phyloP scores from a whole-genome alignment of 305 asterid species.

The Fraxinus platypoda region DNA sequence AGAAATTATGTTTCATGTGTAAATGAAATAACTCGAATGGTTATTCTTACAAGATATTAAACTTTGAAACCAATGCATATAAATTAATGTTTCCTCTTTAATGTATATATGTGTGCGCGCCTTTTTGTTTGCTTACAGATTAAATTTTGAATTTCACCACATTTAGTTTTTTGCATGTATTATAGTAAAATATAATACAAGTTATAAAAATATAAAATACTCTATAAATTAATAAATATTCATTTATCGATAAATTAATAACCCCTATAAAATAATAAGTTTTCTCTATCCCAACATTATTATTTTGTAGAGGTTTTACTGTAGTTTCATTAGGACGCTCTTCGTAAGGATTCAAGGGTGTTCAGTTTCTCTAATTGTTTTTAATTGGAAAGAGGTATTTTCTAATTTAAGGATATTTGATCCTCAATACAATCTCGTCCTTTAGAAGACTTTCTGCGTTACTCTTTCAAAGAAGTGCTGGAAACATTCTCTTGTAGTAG shows the following conservation, averaged over 20 bases:
- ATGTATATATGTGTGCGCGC: neutral
- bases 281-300: neutral
- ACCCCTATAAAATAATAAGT: neutral
- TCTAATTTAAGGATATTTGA: neutral
- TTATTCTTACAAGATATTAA: neutral
- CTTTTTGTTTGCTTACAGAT: neutral
- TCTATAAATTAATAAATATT: neutral
- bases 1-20: neutral
- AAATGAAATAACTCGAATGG: neutral
- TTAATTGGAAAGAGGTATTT: neutral
- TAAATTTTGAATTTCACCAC: neutral
- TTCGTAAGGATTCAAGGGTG: neutral
- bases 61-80: neutral
- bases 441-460: neutral
- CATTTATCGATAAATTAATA: too few species aligned
- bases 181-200: neutral
- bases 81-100: neutral
- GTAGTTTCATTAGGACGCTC: neutral
- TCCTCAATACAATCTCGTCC: neutral
- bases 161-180: neutral
- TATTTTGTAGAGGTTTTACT: neutral
- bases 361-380: neutral
- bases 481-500: neutral
- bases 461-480: neutral
- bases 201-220: neutral